Base-by-base conservation (phyloP, 2,329 filamentous ascomycete genomes). In the Pestalotiopsis sp. region DNA sequence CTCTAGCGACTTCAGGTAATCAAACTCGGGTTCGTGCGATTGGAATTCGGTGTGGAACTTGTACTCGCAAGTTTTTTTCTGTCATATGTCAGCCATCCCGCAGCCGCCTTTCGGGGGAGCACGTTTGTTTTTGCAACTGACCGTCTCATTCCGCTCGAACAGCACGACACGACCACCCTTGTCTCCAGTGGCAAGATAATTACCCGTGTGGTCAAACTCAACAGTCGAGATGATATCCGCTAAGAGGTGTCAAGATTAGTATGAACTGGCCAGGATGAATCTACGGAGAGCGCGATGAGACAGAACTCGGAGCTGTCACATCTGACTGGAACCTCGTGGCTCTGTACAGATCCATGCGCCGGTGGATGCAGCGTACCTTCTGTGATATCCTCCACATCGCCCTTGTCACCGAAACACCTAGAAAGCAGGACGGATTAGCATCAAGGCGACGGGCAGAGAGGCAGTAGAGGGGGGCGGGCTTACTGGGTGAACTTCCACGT, bases 61-160 rank as follows among this genome's bases (percentile, higher is more conserved):
- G 88, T 99, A 99, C 83, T 99, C 96, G 89, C 96, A 99, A 64
- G 96, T 98, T 90, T 98, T 99, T 91, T 99, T 98, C 95, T 98
- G 78, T 70, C 67, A 9, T 41, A 3, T 25, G 64, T 61, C 63
- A 59, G 58, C 61, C 13, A 45, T 31, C 23, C 27, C 41, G n/a
- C 23, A 59, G 31, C 39, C 9, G 13, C 45, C 27, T 25, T 27
- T 23, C 61, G 38, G 39, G 31, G 27, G 31, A 23, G 7, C 6
- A 41, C 4, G 39, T 38, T 13, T n/a, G 23, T 36, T 14, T 57
- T 49, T 63, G 67, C 45, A 63, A 84, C 90, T 79, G 85, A 97
- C 95, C 79, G 95, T 98, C 84, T 98, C 96, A 78, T 99, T 99
- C 75, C 96, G 89, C 83, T 96, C 93, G 77, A 96, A 96, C 70